These are phyloP conservation scores for Pleurotus salmoneostramineus DNA, from an alignment of 768 basidiomycete genomes.

Conservation along the genomic window DNA sequence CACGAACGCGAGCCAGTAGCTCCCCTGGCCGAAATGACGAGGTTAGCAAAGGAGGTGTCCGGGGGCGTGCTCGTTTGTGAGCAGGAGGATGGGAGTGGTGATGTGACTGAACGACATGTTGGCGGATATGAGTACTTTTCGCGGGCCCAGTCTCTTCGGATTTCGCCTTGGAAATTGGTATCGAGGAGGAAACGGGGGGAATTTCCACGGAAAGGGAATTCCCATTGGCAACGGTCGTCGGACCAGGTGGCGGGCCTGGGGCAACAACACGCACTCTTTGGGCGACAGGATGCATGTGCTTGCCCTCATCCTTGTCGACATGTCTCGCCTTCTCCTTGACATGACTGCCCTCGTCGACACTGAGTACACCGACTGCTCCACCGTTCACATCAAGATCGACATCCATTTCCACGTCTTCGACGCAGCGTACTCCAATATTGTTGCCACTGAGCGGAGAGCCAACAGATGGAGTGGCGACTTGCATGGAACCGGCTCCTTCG, in stretches of 20 bases:
- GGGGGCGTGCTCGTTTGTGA: not conserved
- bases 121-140: not conserved
- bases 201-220: not conserved
- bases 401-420: conserved; percentile 14
- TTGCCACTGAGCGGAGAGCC: conserved; percentile 11
- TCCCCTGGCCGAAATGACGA: conserved; percentile 39
- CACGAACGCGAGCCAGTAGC: conserved; percentile 20
- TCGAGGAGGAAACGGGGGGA: too few relatives aligned
- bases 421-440: conserved; percentile 14
- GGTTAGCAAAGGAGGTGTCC: conserved; percentile 26
- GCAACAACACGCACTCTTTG: conserved; percentile 21
- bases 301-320: conserved; percentile 17
- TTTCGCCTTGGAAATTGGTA: too few relatives aligned
- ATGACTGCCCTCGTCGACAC: conserved; percentile 19
- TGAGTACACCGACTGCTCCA: conserved; percentile 22
- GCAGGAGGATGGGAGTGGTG: not conserved
- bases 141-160: not conserved
- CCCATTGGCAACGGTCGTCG: conserved; percentile 1
- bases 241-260: conserved; percentile 11
- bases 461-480: not conserved
- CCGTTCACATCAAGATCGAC: conserved; percentile 13
- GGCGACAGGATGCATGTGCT: conserved; percentile 56
- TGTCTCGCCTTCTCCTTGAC: conserved; percentile 3
- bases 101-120: not conserved
- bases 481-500: not conserved